Base-by-base conservation (phyloP, 306 rosid species). In the Sindora glabra region DNA sequence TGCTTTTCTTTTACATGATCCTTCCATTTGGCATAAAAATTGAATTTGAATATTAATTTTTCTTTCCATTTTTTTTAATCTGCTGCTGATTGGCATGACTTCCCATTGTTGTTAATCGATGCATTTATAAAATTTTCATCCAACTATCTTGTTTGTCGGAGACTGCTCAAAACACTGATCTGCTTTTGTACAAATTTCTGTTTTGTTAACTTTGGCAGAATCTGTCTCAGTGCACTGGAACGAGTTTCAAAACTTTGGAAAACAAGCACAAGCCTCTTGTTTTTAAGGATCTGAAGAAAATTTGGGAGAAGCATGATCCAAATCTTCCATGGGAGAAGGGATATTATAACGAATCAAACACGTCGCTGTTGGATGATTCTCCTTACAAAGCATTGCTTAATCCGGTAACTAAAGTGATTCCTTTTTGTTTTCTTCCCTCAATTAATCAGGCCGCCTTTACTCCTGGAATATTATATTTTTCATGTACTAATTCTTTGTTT, bases 381-480 rank as follows among this genome's bases (percentile, higher is more conserved):
- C 97, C 96, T 0, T 83, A 87, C 76, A 90, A 90, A 74, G 86
- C 87, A 16, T 73, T 87, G 59, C 86, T 84, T 67, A 90, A 90
- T 69, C 94, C 96, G 17, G 94, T 85, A 76, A 78, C 72, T 48
- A 21, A 49, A 12, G 48, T 0, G 27, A 10, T 2, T n/a, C 2
- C 3, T 26, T 17, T 6, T 21, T 54, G 16, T 47, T 17, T 7
- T 13, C 26, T 27, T 24, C 37, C 10, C 19, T 50, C 37, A 11
- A 64, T 45, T 49, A 25, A 17, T 22, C 24, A 33, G 19, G 17
- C 26, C 37, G 48, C 62, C 23, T 40, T 32, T 42, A 1, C 5
- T 32, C n/a, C 8, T 8, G n/a, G 10, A 4, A 42, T 56, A 22
- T 67, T 15, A 26, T 2, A 48, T 2, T 7, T n/a, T 15, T 63